Evolutionary conservation across 1,139 yeast species (phyloP), one percentile per base, ranked within the genome.

Genomic region (Eremothecium cymbalariae): DNA sequence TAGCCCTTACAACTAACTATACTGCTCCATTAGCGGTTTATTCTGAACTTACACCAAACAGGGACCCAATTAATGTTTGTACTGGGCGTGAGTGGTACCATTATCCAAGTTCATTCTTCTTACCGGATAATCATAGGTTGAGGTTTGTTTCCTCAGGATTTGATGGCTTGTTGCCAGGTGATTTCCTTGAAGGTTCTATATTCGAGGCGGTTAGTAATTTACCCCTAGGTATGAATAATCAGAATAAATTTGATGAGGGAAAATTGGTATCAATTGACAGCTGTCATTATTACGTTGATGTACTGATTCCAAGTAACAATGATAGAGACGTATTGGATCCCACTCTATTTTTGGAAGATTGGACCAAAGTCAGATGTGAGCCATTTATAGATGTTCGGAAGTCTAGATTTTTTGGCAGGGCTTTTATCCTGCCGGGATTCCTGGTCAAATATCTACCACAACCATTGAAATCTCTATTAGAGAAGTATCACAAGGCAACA

Each of bases 51-150:
- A 11, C 40, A 6, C 36, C 40, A 2, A 12, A 17, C 2, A 34
- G 34, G 17, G 32, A 18, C 15, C 20, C 39, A 1, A 63, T 65
- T 3, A 78, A 74, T 45, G 78, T 88, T 0, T 90, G 97, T 55
- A 68, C 83, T 15, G 96, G 95, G 2, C 72, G 95, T 41, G 97
- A 90, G 60, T 88, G 97, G 96, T 85, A 85, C 51, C 83, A 90
- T 51, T 88, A 65, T 60, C 96, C 97, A 8, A 77, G 82, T 1
- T 86, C 96, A 0, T 81, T 86, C 55, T 83, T 86, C 52, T 62
- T 88, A 16, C 79, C 82, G 2, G 66, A 70, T 22, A 62, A 70
- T 40, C 64, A 65, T 40, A 64, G 95, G 42, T 60, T 85, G 18
- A 64, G 65, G 46, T 88, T 84, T 55, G 74, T 83, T 6, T 64